Base-by-base conservation (phyloP, 306 rosid species). In the Corylus avellana region DNA sequence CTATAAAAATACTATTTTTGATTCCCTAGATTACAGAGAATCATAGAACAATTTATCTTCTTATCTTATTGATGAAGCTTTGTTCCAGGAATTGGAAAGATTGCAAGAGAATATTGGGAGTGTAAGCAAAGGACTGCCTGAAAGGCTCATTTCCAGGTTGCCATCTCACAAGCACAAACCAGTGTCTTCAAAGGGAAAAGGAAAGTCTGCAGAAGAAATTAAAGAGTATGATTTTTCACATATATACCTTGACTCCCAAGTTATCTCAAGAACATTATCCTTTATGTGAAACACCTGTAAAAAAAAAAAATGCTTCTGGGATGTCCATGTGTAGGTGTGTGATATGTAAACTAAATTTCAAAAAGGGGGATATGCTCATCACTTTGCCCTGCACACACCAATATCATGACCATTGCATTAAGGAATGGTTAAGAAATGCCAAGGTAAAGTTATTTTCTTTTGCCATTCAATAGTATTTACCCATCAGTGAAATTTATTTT, bases 71-170 rank as follows among this genome's bases (percentile, higher is more conserved):
- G 66, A 59, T 59, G 35, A 22, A 59, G 13, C 37, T 59, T 25
- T 25, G 37, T 22, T 13, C 16, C 63, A 9, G 63, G 29, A 57
- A 8, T 9, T 20, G 63, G 10, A 4, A 57, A 20, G 29, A 20
- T 58, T 20, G 7, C 64, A 58, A 58, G 64, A 58, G 29, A 20
- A 22, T 58, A 20, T 8, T 20, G 64, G 64, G 14, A 20, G 66
- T 25, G 66, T n/a, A 59, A 59, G 66, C 66, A 59, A 59, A 25
- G 66, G 32, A 4, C 66, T 59, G 66, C 29, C 66, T 59, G 66
- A 22, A 59, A 11, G n/a, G 14, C 32, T 59, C 17, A 6, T 25
- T 59, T 59, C 37, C 37, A 59, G 66, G 37, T 59, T 59, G 37
- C 66, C 66, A 25, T 59, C 37, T 59, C 66, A 59, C 66, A 22